Evolutionary conservation across 768 basidiomycete species (phyloP), one percentile per base, ranked within the genome.

Genomic region (Boletus rubescentipes): DNA sequence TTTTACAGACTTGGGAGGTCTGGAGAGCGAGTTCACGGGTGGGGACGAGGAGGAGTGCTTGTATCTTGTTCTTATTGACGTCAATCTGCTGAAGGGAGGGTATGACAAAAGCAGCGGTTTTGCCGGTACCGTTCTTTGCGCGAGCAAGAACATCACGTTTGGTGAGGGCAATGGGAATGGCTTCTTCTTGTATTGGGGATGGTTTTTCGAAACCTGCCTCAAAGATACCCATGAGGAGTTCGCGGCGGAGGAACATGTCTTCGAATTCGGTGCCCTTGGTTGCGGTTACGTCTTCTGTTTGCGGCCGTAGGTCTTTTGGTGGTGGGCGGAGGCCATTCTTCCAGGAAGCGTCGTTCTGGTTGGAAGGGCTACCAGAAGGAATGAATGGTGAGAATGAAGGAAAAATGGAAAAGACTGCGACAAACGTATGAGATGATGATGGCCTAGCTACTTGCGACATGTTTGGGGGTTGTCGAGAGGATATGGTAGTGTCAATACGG

Each of bases 181-280:
- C 91, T 77, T 97, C 92, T 83, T 99, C 96, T 79, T 99, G 96
- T 73, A 99, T 98, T 58, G 96, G 96, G 23, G 93, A 96, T 39
- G 96, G 96, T 62, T 81, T 86, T 75, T 98, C 96, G 70, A 94
- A 96, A 53, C 96, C 96, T 61, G 95, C 97, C 75, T 98, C 94
- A 65, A 95, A 99, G 72, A 98, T 97, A 66, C 96, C 96, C 96
- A 99, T 98, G 71, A 99, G 85, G 57, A 99, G 86, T 75, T 98
- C 96, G 61, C 96, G 85, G 51, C 89, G 84, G 67, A 96, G 81
- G 72, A 76, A 83, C 86, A 94, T 91, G 68, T 95, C 93, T 75
- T 99, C 97, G 60, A 97, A 99, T 69, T 98, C 94, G 63, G 86
- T 79, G 57, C 96, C 96, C 73, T 93, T 91, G 26, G 93, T 96